phyloP scores from a whole-genome alignment of 192 early-diverging fungal species.

The Coemansia sp. region DNA sequence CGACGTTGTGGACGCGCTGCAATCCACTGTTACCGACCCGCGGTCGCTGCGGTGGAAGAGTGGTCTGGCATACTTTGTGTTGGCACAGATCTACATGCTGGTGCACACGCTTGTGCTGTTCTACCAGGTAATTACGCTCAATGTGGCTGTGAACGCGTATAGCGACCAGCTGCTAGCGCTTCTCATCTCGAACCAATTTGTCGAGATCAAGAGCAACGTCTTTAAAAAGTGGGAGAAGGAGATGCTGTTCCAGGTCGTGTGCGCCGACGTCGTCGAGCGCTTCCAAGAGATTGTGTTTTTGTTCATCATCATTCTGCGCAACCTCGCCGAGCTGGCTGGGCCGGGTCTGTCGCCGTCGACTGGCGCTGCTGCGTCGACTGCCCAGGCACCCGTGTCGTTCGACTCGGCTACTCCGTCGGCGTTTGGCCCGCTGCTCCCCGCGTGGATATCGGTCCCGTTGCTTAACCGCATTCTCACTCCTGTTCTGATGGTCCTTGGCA shows the following conservation, averaged over 20 bases:
- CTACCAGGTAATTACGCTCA: slow-evolving; percentile 93
- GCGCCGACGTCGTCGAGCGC: slow-evolving; percentile 93
- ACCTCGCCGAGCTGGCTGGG: slow-evolving; percentile 79
- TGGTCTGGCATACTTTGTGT: slow-evolving; percentile 57
- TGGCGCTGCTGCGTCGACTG: slow-evolving; percentile 13
- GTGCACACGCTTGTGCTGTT: slow-evolving; percentile 88
- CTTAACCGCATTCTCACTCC: slow-evolving; percentile 70
- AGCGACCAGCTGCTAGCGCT: slow-evolving; percentile 91
- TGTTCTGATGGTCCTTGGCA: slow-evolving; percentile 77
- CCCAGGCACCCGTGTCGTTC: slow-evolving; percentile 40
- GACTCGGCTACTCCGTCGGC: slow-evolving; percentile 42
- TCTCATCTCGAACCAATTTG: slow-evolving; percentile 95
- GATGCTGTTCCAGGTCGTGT: slow-evolving; percentile 92
- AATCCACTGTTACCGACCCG: slow-evolving; percentile 60
- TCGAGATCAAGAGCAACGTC: slow-evolving; percentile 95
- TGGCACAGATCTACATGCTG: slow-evolving; percentile 84
- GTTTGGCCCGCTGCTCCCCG: slow-evolving; percentile 64
- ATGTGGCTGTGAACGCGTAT: slow-evolving; percentile 95
- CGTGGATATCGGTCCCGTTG: slow-evolving; percentile 62
- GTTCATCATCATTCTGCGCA: slow-evolving; percentile 85
- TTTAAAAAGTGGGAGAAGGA: slow-evolving; percentile 97
- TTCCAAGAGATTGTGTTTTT: slow-evolving; percentile 89
- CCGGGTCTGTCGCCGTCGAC: slow-evolving; percentile 55
- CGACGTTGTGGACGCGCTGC: slow-evolving; percentile 92
- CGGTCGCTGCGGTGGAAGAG: slow-evolving; percentile 39